Base-by-base conservation (phyloP, 1,139 yeast genomes). In the Yamadazyma membranifaciens region DNA sequence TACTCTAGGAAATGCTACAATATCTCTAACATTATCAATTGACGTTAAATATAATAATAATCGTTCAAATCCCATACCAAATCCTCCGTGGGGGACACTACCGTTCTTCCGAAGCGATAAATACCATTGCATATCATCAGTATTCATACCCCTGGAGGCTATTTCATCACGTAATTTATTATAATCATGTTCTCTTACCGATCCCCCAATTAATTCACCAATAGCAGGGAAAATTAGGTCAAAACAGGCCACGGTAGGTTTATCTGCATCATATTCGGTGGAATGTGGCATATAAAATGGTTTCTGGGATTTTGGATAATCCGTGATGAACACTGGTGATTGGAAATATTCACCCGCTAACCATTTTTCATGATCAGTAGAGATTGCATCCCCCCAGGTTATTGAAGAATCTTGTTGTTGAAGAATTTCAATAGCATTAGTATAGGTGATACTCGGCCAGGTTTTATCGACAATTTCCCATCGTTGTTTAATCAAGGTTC, bases 131-230 rank as follows among this genome's bases (percentile, higher is more conserved):
- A 91, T 63, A 11, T 82, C 83, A 1, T 67, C 71, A 5, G 63
- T 48, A 55, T 81, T 78, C 87, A 83, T 82, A 10, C 57, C 50
- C 48, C 83, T 63, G 2, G 56, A 42, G 2, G 56, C 44, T 67
- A 91, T 81, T 42, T 79, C 83, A 1, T 47, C 45, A 3, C 69
- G 52, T 13, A 92, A 63, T 14, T 47, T 56, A 0, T 61, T 73
- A 44, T 78, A 65, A 47, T 78, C 64, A 54, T 87, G 87, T 54
- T 92, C 96, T 61, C 99, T 86, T 47, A 94, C 52, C 1, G 96
- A 88, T 0, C 98, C 98, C 1, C 98, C 98, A 3, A 88, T 82
- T n/a, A 92, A 69, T 58, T 92, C 98, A n/a, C 98, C 98, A 46
- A 92, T 76, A 24, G 83, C 91, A 0, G 98, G 98, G 16, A 91